These are phyloP conservation scores for Gomphus sp. DNA, from an alignment of 1,284 basidiomycete species.

Conservation along the genomic window DNA sequence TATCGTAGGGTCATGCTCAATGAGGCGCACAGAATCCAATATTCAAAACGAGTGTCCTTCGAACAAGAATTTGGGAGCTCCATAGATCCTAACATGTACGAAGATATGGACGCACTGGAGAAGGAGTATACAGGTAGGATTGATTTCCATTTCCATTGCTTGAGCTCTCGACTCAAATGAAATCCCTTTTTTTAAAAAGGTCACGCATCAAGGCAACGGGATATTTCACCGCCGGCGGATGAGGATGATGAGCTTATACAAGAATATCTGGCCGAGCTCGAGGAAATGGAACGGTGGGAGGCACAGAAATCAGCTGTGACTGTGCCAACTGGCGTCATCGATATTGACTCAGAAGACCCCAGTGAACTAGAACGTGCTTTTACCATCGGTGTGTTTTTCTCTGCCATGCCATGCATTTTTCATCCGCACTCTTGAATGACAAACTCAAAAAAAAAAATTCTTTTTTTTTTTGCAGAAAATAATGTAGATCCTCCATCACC, in stretches of 20 bases:
- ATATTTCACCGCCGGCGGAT: background rate
- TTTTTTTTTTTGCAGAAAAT: background rate
- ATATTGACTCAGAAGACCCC: constrained; percentile 5
- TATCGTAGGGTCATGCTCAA: constrained; percentile 53
- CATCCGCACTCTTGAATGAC: background rate
- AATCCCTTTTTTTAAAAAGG: background rate
- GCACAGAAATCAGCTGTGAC: background rate
- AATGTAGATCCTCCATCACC: background rate
- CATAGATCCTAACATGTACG: constrained; percentile 55
- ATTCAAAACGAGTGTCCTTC: constrained; percentile 52
- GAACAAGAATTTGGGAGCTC: constrained; percentile 63
- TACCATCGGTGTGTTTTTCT: background rate
- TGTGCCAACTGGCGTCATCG: background rate
- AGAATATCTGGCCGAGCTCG: constrained; percentile 10
- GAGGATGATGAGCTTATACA: constrained; percentile 5
- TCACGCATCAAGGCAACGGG: background rate
- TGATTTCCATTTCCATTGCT: background rate
- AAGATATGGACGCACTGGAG: constrained; percentile 53
- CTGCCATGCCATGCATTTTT: background rate
- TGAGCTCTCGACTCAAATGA: too few species aligned
- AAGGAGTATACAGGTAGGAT: constrained; percentile 21
- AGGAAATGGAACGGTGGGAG: constrained; percentile 1
- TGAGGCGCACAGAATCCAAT: constrained; percentile 34
- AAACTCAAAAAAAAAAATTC: too few species aligned
- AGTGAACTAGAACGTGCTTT: constrained; percentile 1